Percentiles rank a stretch among this genome's conserved stretches.
phyloP scores from a whole-genome alignment of 2,329 filamentous ascomycete genomes.

The Cordyceps cicadae region DNA sequence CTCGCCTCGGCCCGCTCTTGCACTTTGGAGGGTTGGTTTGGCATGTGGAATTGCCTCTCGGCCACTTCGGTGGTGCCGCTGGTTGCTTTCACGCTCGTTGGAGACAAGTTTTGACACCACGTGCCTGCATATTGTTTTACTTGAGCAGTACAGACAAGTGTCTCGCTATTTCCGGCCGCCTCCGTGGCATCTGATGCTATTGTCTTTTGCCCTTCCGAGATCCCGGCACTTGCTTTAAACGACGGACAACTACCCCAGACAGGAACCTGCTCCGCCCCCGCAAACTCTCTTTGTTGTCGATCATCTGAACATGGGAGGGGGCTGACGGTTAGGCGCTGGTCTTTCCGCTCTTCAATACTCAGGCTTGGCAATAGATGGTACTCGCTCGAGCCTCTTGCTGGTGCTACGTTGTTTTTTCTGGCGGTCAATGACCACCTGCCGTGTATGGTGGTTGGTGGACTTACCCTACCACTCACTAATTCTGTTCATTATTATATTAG shows the following conservation, averaged over 20 bases:
- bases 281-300: neutral
- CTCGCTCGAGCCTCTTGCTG: neutral
- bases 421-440: neutral
- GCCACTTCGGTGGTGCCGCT: neutral
- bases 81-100: neutral
- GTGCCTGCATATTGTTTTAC: neutral
- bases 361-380: neutral
- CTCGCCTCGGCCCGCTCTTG: neutral
- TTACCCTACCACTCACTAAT: neutral
- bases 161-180: neutral
- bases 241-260: constrained; percentile 8
- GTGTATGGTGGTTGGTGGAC: neutral
- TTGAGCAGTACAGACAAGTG: neutral
- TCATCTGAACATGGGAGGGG: constrained; percentile 1
- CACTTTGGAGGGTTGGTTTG: neutral
- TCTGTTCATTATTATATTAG: no score
- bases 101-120: no score
- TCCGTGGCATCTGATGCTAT: neutral
- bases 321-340: neutral
- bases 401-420: neutral
- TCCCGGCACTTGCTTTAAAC: neutral
- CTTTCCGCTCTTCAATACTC: no score
- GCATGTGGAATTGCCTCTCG: neutral
- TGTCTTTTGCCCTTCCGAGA: neutral
- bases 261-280: constrained; percentile 6